Conservation (phyloP, 2,329 filamentous ascomycete genomes). For the Ascocoryne sarcoides region DNA sequence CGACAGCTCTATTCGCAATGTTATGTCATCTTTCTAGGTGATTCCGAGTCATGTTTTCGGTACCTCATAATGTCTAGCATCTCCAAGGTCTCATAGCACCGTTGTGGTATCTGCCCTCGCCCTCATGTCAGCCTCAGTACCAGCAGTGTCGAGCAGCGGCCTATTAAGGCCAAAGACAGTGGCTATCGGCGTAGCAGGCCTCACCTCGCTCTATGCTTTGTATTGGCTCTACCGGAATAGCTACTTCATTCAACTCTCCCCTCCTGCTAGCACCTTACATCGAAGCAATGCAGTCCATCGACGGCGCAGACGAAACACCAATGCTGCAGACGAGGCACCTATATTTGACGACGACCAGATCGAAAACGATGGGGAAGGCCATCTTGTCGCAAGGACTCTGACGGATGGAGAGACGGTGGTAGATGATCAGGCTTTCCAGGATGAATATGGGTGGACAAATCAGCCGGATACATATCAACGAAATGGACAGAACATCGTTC, state of each 20-base stretch:
- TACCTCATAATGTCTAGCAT: neutral
- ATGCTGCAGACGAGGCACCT: slow-evolving; percentile 4
- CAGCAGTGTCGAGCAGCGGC: slow-evolving; percentile 42
- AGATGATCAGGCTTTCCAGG: slow-evolving; percentile 22
- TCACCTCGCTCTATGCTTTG: slow-evolving; percentile 47
- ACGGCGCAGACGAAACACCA: slow-evolving; percentile 26
- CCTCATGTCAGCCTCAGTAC: slow-evolving; percentile 32
- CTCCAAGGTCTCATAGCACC: neutral
- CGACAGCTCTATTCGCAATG: neutral
- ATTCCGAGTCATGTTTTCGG: neutral
- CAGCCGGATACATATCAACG: slow-evolving; percentile 32
- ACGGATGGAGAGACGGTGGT: slow-evolving; percentile 28
- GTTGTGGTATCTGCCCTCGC: neutral
- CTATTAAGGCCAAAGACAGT: slow-evolving; percentile 46
- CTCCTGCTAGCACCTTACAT: slow-evolving; percentile 36
- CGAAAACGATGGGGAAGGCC: slow-evolving; percentile 28
- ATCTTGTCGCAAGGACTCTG: slow-evolving; percentile 16
- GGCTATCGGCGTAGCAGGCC: slow-evolving; percentile 45
- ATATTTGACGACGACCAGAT: slow-evolving; percentile 17
- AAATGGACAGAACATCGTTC: slow-evolving; percentile 70
- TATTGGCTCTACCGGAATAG: slow-evolving; percentile 46
- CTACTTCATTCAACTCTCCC: slow-evolving; percentile 26
- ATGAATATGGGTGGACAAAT: slow-evolving; percentile 18
- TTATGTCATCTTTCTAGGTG: neutral
- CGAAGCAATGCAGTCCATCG: slow-evolving; percentile 61